phyloP scores from a whole-genome alignment of 805 yeast species.

The Jamesozyma lodderae region DNA sequence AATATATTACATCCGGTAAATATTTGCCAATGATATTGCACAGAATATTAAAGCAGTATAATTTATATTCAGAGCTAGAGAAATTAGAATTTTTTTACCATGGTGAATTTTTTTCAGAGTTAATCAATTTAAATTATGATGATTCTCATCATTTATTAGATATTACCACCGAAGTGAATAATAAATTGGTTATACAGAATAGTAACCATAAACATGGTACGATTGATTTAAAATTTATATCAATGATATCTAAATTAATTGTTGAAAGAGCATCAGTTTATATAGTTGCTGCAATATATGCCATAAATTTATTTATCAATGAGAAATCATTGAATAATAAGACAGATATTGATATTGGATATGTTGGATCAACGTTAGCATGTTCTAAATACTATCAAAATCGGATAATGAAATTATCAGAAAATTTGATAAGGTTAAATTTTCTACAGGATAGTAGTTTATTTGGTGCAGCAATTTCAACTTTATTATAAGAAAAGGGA shows the following conservation, averaged over 20 bases:
- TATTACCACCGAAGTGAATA: background rate
- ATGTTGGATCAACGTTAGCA: conserved; percentile 24
- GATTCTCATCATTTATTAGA: conserved; percentile 10
- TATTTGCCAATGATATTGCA: conserved; percentile 19
- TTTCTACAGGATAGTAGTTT: conserved; percentile 22
- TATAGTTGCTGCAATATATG: conserved; percentile 15
- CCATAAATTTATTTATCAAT: conserved; percentile 7
- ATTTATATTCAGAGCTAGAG: conserved; percentile 4
- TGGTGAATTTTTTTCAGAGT: conserved; percentile 2
- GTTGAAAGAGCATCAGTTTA: conserved; percentile 22
- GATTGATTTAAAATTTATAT: conserved; percentile 4
- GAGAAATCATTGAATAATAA: background rate
- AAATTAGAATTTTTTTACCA: background rate
- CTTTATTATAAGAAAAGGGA: conserved; percentile 4
- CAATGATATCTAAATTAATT: conserved; percentile 11
- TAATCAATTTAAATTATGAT: background rate
- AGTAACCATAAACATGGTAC: background rate
- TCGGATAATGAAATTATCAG: conserved; percentile 10
- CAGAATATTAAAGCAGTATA: conserved; percentile 12
- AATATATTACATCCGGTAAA: conserved; percentile 23
- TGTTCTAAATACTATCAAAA: conserved; percentile 13
- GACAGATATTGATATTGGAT: conserved; percentile 14
- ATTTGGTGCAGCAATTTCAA: conserved; percentile 23
- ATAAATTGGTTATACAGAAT: background rate
- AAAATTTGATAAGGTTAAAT: conserved; percentile 9